Conservation (phyloP, 2,329 filamentous ascomycete species). For the Penicillium sp. region DNA sequence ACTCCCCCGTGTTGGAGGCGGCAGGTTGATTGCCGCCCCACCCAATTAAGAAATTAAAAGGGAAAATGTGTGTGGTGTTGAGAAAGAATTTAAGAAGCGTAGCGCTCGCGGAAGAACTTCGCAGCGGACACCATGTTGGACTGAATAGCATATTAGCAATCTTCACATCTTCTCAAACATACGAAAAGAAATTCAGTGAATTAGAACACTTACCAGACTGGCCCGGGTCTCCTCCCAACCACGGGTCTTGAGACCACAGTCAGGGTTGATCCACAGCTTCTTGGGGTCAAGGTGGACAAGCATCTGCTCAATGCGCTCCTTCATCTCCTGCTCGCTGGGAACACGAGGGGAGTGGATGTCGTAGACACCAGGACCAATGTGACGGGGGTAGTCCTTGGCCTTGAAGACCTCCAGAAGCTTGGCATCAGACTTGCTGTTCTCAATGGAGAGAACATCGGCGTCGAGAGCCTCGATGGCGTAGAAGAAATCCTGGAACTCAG, state of each 20-base stretch:
- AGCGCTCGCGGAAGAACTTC: slow-evolving; percentile 93
- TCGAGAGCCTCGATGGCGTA: slow-evolving; percentile 97
- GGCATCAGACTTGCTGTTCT: slow-evolving; percentile 99
- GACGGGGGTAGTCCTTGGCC: slow-evolving; percentile 92
- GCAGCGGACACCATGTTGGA: slow-evolving; percentile 90
- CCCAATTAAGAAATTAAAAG: slow-evolving; percentile 23
- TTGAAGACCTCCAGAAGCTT: slow-evolving; percentile 99
- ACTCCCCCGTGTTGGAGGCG: slow-evolving; percentile 30
- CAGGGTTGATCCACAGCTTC: slow-evolving; percentile 99
- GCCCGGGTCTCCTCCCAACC: slow-evolving; percentile 99
- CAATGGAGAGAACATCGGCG: slow-evolving; percentile 96
- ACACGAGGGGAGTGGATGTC: slow-evolving; percentile 94
- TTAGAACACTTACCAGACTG: slow-evolving; percentile 54
- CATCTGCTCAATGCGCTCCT: slow-evolving; percentile 97
- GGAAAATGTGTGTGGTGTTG: slow-evolving; percentile 5
- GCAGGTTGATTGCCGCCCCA: slow-evolving; percentile 41
- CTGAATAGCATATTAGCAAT: not conserved
- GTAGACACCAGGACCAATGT: slow-evolving; percentile 99
- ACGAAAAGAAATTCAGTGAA: no score
- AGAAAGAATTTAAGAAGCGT: slow-evolving; percentile 54
- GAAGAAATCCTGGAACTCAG: slow-evolving; percentile 99
- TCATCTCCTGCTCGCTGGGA: slow-evolving; percentile 96
- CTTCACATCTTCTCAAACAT: not conserved
- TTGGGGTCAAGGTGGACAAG: slow-evolving; percentile 93
- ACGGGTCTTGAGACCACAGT: slow-evolving; percentile 98